Base-by-base conservation (phyloP, 2,329 filamentous ascomycete genomes). In the Trichoderma sp. region DNA sequence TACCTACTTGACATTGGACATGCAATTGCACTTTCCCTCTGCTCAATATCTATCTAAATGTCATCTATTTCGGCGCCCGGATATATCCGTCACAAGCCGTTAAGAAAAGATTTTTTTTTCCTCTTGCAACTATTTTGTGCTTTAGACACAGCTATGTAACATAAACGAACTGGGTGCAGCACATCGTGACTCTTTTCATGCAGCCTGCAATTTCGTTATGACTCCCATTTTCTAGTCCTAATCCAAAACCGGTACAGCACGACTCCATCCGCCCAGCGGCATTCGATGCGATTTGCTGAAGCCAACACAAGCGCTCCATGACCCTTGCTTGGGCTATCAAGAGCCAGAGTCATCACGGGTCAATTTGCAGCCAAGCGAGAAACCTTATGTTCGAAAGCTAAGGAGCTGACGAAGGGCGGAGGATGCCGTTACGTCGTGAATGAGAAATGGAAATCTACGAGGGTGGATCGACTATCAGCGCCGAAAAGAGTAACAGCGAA, bases 121-220 rank as follows among this genome's bases (percentile, higher is more conserved):
- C n/a, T 23, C 17, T 17, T 17, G 9, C 20, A 53, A 34, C 39
- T 36, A 32, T 23, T 34, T 30, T 7, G 47, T 17, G 36, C 36
- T 15, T 2, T 9, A 64, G 36, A 64, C 64, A 59, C 39, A 34
- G 13, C 15, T 34, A 15, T 23, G 53, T 53, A 30, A 30, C 32
- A 17, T 53, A 4, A 32, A 39, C 43, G 65, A 34, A 58, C 7
- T 28, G 23, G 53, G 15, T 23, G 12, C 64, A 43, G 53, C 65
- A 17, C 64, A 26, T 68, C 26, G 65, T 68, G 65, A 68, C 65
- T 68, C 65, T 43, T 53, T 59, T 17, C 5, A 28, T 59, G 65
- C 65, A 43, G 34, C 65, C 28, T 47, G 53, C 53, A 62, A 61
- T 67, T 55, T 63, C 61, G 23, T 7, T 23, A 23, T 68, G 65